Evolutionary conservation across 257 asterid species (phyloP), one percentile per base, ranked within the genome.

Genomic region (Plantago major): DNA sequence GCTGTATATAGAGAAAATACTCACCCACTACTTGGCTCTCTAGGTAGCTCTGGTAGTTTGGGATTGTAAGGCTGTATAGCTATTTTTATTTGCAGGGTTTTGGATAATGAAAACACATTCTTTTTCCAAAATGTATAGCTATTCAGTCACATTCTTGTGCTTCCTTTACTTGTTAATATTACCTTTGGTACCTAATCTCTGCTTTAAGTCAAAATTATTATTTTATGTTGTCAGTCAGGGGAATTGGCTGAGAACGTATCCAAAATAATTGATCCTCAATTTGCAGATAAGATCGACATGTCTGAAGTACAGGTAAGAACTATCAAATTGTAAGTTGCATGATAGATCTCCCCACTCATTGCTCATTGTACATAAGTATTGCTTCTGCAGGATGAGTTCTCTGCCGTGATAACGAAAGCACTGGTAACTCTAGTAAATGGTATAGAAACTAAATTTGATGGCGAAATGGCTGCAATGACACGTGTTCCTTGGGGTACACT

Each of bases 401-500:
- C 99, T 42, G 97, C 96, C 61, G 95, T 89, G 55, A 87, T 89
- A 75, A 93, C 97, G 37, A 93, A 79, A 79, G 88, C 97, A 63
- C 77, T 93, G 77, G 70, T 89, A 53, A 93, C 97, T 55, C 82
- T 93, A 49, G 99, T 93, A 68, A 82, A 89, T 70, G 99, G 99
- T 52, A 81, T 93, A 73, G 99, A 89, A 71, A 83, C 97, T 67
- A 89, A 93, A 76, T 89, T 93, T 71, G 99, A 93, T 67, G 71
- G 72, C 62, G 99, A 93, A 79, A 89, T 93, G 97, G 90, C 84
- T 80, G 88, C 95, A 60, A 93, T 93, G 99, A 83, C 97, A 46
- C 97, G 99, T 58, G 94, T 89, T 69, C 95, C 90, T 64, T 93
- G 99, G 99, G 90, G 86, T 73, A 85, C 92, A 10, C 95, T 93